Conservation (phyloP, 495 filamentous ascomycete species). For the Apiosordaria backusii region DNA sequence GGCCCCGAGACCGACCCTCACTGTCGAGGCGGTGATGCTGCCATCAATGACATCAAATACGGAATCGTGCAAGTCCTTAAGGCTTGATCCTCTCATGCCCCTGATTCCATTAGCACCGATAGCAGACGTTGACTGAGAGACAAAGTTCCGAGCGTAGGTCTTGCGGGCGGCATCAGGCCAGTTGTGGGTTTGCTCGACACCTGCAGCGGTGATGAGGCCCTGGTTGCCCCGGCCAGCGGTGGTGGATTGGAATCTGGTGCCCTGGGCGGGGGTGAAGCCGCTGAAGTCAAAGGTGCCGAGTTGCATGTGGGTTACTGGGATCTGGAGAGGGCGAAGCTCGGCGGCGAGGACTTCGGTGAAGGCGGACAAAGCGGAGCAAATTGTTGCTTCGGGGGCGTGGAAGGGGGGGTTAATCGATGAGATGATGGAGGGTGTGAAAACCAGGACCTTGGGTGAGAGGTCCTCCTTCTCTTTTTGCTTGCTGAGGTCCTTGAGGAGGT, state of each 20-base stretch:
- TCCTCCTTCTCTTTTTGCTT: slow-evolving; percentile 11
- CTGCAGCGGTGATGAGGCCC: slow-evolving; percentile 30
- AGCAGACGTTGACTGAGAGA: slow-evolving; percentile 45
- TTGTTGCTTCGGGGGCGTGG: slow-evolving; percentile 75
- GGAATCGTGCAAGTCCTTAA: slow-evolving; percentile 74
- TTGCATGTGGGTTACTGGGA: slow-evolving; percentile 77
- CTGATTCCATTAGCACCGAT: slow-evolving; percentile 44
- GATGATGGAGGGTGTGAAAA: slow-evolving; percentile 83
- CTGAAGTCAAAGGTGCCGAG: slow-evolving; percentile 78
- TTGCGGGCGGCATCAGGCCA: slow-evolving; percentile 58
- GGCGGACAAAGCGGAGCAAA: slow-evolving; percentile 73
- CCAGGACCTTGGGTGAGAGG: slow-evolving; percentile 57
- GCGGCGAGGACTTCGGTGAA: slow-evolving; percentile 71
- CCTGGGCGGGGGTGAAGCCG: slow-evolving; percentile 43
- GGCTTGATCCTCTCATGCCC: slow-evolving; percentile 58
- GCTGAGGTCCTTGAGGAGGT: slow-evolving; percentile 29
- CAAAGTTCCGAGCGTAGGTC: slow-evolving; percentile 56
- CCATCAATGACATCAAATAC: slow-evolving; percentile 78
- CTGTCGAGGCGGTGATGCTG: slow-evolving; percentile 45
- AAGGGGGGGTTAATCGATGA: slow-evolving; percentile 78
- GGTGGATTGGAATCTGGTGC: slow-evolving; percentile 18
- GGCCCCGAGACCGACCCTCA: slow-evolving; percentile 78
- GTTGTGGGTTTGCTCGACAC: slow-evolving; percentile 58
- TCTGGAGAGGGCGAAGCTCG: slow-evolving; percentile 67
- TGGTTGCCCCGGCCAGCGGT: not conserved